phyloP scores from a whole-genome alignment of 805 yeast species.

The Wickerhamomyces subpelliculosus region DNA sequence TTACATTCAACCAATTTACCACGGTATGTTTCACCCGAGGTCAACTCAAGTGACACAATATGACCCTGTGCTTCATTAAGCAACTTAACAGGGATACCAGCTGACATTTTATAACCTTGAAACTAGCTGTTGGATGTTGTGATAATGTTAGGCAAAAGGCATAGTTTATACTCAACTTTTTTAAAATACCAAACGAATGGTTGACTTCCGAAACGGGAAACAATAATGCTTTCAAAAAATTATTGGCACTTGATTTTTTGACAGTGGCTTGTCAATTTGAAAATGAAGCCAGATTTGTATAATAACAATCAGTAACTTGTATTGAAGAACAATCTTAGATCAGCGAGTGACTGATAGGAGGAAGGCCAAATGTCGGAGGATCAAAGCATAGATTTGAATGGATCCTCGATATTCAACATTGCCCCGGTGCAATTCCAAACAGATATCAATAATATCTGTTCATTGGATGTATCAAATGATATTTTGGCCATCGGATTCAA shows the following conservation, averaged over 20 bases:
- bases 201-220: background rate
- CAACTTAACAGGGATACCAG: slow-evolving; percentile 79
- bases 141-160: background rate
- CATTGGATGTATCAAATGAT: slow-evolving; percentile 50
- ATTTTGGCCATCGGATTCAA: slow-evolving; percentile 47
- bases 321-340: too few species aligned
- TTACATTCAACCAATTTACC: slow-evolving; percentile 77
- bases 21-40: slow-evolving; percentile 79
- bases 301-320: too few species aligned
- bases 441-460: slow-evolving; percentile 36
- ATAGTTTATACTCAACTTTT: background rate
- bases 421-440: slow-evolving; percentile 48
- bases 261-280: too few species aligned
- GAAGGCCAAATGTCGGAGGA: background rate
- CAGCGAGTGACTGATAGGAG: too few species aligned
- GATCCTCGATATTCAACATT: slow-evolving; percentile 15
- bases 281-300: too few species aligned
- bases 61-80: slow-evolving; percentile 90
- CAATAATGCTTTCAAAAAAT: too few species aligned
- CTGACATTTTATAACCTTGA: slow-evolving; percentile 18
- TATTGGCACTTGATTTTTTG: background rate
- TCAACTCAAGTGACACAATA: slow-evolving; percentile 71
- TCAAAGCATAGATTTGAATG: slow-evolving; percentile 5
- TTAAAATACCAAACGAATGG: background rate
- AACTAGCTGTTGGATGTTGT: background rate